Percentiles rank a stretch among this genome's conserved stretches.
phyloP scores from a whole-genome alignment of 176 grass and related monocot genomes.

The Raddia distichophylla region DNA sequence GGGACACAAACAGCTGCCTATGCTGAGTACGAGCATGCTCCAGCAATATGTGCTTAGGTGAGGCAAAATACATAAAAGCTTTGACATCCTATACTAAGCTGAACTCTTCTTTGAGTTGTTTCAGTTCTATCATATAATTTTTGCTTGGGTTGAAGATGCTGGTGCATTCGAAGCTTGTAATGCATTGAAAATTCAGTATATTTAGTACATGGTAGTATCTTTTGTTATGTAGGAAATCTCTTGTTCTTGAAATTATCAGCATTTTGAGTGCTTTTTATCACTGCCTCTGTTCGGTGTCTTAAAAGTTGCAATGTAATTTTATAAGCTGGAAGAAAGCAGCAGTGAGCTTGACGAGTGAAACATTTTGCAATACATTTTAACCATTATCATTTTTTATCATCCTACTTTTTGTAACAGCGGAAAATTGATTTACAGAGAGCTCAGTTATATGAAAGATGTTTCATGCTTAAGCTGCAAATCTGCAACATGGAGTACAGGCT shows the following conservation, averaged over 20 bases:
- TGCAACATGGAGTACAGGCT: slow-evolving; percentile 6
- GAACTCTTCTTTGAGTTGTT: background rate
- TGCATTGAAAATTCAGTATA: slow-evolving; percentile 14
- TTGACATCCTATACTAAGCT: background rate
- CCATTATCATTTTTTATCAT: background rate
- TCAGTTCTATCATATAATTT: background rate
- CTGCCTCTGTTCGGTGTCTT: background rate
- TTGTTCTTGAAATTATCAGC: slow-evolving; percentile 10
- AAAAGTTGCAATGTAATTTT: background rate
- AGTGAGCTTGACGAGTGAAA: background rate
- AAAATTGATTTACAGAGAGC: background rate
- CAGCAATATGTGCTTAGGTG: background rate
- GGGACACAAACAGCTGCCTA: slow-evolving; percentile 15
- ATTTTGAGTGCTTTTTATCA: slow-evolving; percentile 3
- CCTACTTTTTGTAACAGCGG: background rate
- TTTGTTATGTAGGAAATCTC: background rate
- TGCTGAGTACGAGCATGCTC: background rate
- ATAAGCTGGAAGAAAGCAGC: slow-evolving; percentile 14
- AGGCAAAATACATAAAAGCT: background rate
- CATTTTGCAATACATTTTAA: background rate
- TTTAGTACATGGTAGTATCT: slow-evolving; percentile 12
- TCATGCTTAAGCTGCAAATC: slow-evolving; percentile 16
- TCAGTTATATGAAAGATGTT: background rate
- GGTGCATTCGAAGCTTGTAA: slow-evolving; percentile 6
- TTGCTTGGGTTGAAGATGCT: slow-evolving; percentile 14